Evolutionary conservation across 192 early-diverging fungal species (phyloP), one percentile per base, ranked within the genome.

Genomic region (Backusella sp.): DNA sequence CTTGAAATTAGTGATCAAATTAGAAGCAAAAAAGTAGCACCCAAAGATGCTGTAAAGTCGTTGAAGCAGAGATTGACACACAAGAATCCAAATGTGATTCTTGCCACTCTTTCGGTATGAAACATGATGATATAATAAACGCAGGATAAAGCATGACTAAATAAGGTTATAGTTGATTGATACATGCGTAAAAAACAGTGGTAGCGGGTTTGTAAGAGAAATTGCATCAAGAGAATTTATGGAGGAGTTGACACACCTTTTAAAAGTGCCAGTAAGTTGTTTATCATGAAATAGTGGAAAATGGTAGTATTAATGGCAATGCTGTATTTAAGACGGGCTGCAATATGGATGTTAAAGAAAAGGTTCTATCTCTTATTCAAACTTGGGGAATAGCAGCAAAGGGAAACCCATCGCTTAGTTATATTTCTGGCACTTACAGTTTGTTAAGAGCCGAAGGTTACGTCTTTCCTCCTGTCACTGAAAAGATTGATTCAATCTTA

Each of bases 1-100:
- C 87, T 98, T 37, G 97, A 98, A 75, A 96, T 99, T 79, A 92
- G 91, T 44, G 98, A 99, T 87, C 90, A 92, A 80, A 91, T 99
- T 70, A 92, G 97, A 75, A 90, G 92, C 78, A 98, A 98, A 82
- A 85, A 90, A 70, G 88, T 88, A 26, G 76, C 87, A 19, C 82
- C 95, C 75, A 95, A 93, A 78, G 88, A 94, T n/a, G 93, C 94
- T 6, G 86, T 89, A 46, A 81, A 85, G 32, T 81, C 91, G 9
- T 86, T 99, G 49, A 96, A 94, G 76, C 86, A 90, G 76, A 86
- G 96, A 30, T 78, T 99, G 49, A 83, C 86, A 11, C 92, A 94
- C 83, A 89, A 89, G 72, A 99, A 98, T 79, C 97, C 97, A 23
- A 98, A 98, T 79, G 97, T 97, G 8, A 92, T 96, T 79, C 84